Conservation (phyloP, 2,329 filamentous ascomycete species). For the Arthrinium puccinioides region DNA sequence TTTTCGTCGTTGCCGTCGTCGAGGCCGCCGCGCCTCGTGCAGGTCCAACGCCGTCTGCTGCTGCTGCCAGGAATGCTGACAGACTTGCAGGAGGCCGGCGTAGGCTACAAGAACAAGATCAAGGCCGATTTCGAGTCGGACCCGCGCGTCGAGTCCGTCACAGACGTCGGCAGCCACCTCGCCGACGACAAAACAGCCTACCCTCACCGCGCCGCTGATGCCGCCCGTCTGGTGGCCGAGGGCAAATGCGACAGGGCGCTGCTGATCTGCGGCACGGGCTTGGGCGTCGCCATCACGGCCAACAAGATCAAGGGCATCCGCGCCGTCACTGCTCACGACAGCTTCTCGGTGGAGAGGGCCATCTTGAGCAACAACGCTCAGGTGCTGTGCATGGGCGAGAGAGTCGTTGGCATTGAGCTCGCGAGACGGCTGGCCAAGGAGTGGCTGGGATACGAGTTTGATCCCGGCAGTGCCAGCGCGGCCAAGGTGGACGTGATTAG, state of each 20-base stretch:
- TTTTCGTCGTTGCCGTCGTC: not conserved
- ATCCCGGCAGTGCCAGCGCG: constrained; percentile 48
- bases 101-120: constrained; percentile 72
- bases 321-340: constrained; percentile 85
- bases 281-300: constrained; percentile 81
- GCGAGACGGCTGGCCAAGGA: constrained; percentile 70
- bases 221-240: constrained; percentile 53
- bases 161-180: constrained; percentile 66
- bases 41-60: not conserved
- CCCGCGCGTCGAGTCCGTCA: constrained; percentile 57
- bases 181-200: constrained; percentile 72
- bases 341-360: constrained; percentile 74
- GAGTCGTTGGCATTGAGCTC: constrained; percentile 74
- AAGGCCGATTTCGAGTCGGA: constrained; percentile 64
- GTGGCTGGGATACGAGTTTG: constrained; percentile 81
- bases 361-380: constrained; percentile 82
- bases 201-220: constrained; percentile 69
- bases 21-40: too few species aligned
- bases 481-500: constrained; percentile 37
- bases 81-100: constrained; percentile 55
- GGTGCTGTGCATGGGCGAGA: constrained; percentile 79
- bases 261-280: constrained; percentile 77
- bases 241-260: constrained; percentile 70
- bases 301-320: constrained; percentile 82
- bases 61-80: constrained; percentile 3